Percentiles rank a stretch among this genome's conserved stretches.
These are phyloP conservation scores for Leucocoprinus sp. DNA, from an alignment of 768 basidiomycete genomes.

Conservation along the genomic window DNA sequence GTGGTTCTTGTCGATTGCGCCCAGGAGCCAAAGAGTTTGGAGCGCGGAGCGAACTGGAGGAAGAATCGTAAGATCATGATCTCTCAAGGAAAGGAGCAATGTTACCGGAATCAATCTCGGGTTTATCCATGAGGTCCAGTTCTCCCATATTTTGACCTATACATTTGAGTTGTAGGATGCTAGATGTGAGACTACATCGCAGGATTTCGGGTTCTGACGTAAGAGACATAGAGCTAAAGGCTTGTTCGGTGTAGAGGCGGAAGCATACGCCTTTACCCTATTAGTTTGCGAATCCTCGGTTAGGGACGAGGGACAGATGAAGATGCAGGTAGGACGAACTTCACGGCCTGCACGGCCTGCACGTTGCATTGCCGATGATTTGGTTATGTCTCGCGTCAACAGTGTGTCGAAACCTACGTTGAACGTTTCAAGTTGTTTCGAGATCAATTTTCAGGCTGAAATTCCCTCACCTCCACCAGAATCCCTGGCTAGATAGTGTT, in stretches of 20 bases:
- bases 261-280: constrained; percentile 83
- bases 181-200: constrained; percentile 76
- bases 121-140: constrained; percentile 85
- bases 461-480: constrained; percentile 52
- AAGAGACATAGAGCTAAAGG: constrained; percentile 56
- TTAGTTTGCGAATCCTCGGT: background rate
- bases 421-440: background rate
- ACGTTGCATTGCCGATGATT: constrained; percentile 89
- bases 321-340: constrained; percentile 27
- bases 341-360: constrained; percentile 96
- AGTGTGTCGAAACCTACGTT: constrained; percentile 79
- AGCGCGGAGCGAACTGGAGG: constrained; percentile 52
- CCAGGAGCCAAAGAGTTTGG: constrained; percentile 69
- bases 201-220: constrained; percentile 86
- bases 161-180: constrained; percentile 79
- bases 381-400: constrained; percentile 72
- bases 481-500: constrained; percentile 65
- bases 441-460: background rate
- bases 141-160: constrained; percentile 73
- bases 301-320: background rate
- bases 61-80: background rate
- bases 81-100: background rate
- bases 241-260: constrained; percentile 82
- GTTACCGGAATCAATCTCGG: constrained; percentile 63
- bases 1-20: constrained; percentile 63